Conservation (phyloP, 2,329 filamentous ascomycete genomes). For the Dactylellina leptospora region DNA sequence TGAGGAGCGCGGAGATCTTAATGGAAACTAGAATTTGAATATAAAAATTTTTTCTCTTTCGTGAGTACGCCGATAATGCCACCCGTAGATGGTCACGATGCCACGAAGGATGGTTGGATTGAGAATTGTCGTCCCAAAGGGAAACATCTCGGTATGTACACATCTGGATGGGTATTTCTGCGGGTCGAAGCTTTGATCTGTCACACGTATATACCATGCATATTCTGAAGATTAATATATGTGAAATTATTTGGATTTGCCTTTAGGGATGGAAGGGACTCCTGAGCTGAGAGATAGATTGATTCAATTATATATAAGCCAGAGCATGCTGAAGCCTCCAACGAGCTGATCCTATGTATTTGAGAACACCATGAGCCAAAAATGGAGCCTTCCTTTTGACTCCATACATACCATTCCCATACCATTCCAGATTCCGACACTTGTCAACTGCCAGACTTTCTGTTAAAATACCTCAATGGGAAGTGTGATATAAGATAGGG, state of each 20-base stretch:
- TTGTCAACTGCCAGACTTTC: too few relatives aligned
- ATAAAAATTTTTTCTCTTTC: constrained; percentile 26
- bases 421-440: too few relatives aligned
- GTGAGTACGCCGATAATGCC: constrained; percentile 1
- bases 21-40: constrained; percentile 10
- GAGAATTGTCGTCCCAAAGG: background rate
- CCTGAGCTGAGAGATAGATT: background rate
- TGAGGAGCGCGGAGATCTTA: constrained; percentile 22
- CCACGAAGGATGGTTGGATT: background rate
- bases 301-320: background rate
- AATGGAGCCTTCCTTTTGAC: too few relatives aligned
- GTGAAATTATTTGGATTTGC: background rate
- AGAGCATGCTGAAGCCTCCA: too few relatives aligned
- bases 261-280: too few relatives aligned
- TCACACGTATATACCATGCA: constrained; percentile 3
- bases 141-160: background rate
- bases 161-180: too few relatives aligned
- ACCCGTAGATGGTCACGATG: constrained; percentile 28
- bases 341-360: too few relatives aligned
- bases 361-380: too few relatives aligned
- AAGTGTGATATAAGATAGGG: background rate
- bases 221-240: background rate
- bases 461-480: constrained; percentile 28
- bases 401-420: too few relatives aligned
- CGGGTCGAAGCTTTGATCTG: background rate